Percentiles rank a stretch among this genome's conserved stretches.
These are phyloP conservation scores for Schoenoplectus triqueter DNA, from an alignment of 202 grass and related monocot species.

Conservation along the genomic window DNA sequence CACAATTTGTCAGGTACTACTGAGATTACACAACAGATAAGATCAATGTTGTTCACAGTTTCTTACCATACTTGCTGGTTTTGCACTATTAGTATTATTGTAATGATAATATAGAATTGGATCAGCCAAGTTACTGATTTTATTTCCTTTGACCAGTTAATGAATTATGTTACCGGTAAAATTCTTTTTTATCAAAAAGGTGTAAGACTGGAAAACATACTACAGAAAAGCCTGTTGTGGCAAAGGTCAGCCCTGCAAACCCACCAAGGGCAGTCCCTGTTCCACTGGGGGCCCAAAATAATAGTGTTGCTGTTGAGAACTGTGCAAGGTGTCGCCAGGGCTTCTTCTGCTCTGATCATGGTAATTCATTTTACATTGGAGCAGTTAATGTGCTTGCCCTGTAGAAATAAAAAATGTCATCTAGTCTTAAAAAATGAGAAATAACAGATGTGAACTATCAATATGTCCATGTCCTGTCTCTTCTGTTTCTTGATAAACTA, in stretches of 20 bases:
- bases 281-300: conserved; percentile 48
- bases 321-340: conserved; percentile 86
- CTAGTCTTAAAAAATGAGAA: background rate
- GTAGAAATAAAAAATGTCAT: background rate
- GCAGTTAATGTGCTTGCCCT: background rate
- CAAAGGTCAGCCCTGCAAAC: conserved; percentile 64
- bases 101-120: background rate
- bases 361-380: conserved; percentile 48
- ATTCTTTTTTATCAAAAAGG: conserved; percentile 47
- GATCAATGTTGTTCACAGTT: background rate
- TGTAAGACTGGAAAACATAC: conserved; percentile 95
- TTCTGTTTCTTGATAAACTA: background rate
- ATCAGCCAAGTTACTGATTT: conserved; percentile 13
- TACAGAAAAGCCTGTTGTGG: conserved; percentile 71
- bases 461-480: background rate
- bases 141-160: conserved; percentile 13
- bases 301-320: conserved; percentile 44
- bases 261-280: conserved; percentile 50
- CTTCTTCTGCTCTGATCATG: conserved; percentile 98
- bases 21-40: background rate
- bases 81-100: background rate
- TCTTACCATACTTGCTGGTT: background rate
- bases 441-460: background rate
- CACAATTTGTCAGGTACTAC: background rate
- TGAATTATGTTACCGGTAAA: conserved; percentile 3